Evolutionary conservation across 768 basidiomycete genomes (phyloP).

Genomic region (Mycena rebaudengoi): DNA sequence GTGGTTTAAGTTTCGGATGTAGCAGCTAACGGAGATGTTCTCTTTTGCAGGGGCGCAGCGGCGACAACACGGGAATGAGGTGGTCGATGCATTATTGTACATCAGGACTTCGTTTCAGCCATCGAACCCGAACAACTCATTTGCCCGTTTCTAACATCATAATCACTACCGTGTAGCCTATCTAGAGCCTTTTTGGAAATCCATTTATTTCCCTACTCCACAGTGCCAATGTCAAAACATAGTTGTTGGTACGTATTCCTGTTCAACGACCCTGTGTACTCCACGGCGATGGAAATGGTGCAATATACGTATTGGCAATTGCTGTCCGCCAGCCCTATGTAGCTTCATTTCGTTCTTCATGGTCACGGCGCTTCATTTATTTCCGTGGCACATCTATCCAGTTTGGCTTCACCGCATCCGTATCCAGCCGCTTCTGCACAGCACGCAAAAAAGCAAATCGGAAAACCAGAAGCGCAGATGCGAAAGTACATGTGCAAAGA

Average conservation of each 20-base stretch:
- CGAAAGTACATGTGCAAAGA: not conserved
- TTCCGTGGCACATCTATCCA: conserved; percentile 46
- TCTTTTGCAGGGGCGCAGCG: conserved; percentile 13
- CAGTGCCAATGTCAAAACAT: not conserved
- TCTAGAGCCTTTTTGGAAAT: conserved; percentile 36
- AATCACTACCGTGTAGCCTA: conserved; percentile 41
- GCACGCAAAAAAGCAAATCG: conserved; percentile 26
- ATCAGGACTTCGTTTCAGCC: conserved; percentile 22
- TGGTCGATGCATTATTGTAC: conserved; percentile 20
- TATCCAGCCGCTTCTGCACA: conserved; percentile 35
- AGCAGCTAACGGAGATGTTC: no score
- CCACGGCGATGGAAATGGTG: no score
- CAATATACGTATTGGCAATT: no score
- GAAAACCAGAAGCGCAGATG: not conserved
- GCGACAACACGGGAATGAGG: conserved; percentile 17
- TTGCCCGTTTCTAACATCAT: conserved; percentile 28
- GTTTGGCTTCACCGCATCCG: conserved; percentile 51
- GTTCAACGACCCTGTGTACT: no score
- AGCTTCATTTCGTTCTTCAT: no score
- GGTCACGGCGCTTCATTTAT: no score
- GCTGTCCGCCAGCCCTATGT: no score
- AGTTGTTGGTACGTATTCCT: no score
- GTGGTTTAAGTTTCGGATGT: no score
- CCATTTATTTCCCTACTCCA: conserved; percentile 25
- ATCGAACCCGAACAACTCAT: conserved; percentile 11